Percentiles rank a stretch among this genome's conserved stretches.
These are phyloP conservation scores for Leccinum pellstonianum DNA, from an alignment of 768 basidiomycete species.

Conservation along the genomic window DNA sequence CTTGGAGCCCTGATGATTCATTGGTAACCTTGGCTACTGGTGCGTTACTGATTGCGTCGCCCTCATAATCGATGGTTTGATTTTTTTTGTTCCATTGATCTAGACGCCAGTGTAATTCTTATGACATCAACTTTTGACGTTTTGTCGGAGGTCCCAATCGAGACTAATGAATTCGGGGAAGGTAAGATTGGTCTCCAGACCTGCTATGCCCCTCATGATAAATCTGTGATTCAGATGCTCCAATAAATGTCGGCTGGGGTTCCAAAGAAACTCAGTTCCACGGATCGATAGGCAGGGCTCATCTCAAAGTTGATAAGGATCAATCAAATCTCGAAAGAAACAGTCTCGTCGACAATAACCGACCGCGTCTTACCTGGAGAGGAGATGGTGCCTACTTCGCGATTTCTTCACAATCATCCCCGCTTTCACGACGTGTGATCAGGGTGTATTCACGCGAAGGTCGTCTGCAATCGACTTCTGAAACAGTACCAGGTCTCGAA, in stretches of 20 bases:
- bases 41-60: constrained; percentile 25
- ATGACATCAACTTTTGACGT: constrained; percentile 92
- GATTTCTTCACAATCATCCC: constrained; percentile 68
- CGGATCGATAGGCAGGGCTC: constrained; percentile 84
- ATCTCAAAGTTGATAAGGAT: constrained; percentile 52
- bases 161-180: constrained; percentile 81
- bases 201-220: constrained; percentile 4
- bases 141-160: constrained; percentile 72
- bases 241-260: constrained; percentile 98
- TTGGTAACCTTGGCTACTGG: constrained; percentile 82
- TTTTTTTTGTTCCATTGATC: constrained; percentile 32
- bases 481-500: constrained; percentile 80
- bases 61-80: background rate
- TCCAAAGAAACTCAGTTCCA: constrained; percentile 97
- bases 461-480: constrained; percentile 78
- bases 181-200: constrained; percentile 35
- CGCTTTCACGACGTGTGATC: constrained; percentile 23
- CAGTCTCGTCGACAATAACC: constrained; percentile 68
- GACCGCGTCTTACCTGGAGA: constrained; percentile 85
- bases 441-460: constrained; percentile 45
- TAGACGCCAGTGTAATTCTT: constrained; percentile 75
- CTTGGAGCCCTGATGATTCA: constrained; percentile 92
- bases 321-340: constrained; percentile 41
- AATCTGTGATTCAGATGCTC: constrained; percentile 55
- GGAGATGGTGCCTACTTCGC: constrained; percentile 91